Evolutionary conservation across 371 early-diverging fungal species (phyloP).

Genomic region (Choanephora cucurbitarum): DNA sequence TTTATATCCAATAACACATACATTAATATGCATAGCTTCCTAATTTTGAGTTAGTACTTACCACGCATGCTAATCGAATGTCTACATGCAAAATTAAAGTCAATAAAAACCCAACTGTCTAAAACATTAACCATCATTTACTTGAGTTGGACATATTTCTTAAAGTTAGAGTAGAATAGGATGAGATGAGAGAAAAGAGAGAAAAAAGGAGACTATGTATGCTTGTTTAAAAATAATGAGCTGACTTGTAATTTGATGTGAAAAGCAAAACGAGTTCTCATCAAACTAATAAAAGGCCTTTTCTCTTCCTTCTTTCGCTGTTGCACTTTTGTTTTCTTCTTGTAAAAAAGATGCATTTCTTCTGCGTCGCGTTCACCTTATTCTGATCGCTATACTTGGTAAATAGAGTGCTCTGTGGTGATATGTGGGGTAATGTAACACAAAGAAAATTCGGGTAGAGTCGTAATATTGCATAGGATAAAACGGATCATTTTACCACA

Average conservation of each 20-base stretch:
- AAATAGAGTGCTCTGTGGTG: neutral
- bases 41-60: slow-evolving; percentile 15
- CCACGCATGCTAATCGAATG: slow-evolving; percentile 42
- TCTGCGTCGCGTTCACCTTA: neutral
- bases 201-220: neutral
- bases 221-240: neutral
- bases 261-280: neutral
- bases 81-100: slow-evolving; percentile 14
- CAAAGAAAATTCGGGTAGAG: neutral
- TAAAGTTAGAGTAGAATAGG: neutral
- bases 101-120: neutral
- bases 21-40: slow-evolving; percentile 8
- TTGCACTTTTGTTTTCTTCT: neutral
- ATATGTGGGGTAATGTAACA: slow-evolving; percentile 11
- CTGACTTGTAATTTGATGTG: neutral
- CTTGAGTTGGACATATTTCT: slow-evolving; percentile 1
- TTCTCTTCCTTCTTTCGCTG: neutral
- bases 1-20: slow-evolving; percentile 13
- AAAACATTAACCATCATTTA: neutral
- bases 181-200: neutral
- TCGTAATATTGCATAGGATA: neutral
- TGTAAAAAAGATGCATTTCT: neutral
- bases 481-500: neutral
- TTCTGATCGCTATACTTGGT: neutral
- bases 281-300: neutral